A percentile compares a stretch with the other conserved stretches of the same genome.
Evolutionary conservation across 768 basidiomycete genomes (phyloP).

Genomic region (Psilocybe azurescens): DNA sequence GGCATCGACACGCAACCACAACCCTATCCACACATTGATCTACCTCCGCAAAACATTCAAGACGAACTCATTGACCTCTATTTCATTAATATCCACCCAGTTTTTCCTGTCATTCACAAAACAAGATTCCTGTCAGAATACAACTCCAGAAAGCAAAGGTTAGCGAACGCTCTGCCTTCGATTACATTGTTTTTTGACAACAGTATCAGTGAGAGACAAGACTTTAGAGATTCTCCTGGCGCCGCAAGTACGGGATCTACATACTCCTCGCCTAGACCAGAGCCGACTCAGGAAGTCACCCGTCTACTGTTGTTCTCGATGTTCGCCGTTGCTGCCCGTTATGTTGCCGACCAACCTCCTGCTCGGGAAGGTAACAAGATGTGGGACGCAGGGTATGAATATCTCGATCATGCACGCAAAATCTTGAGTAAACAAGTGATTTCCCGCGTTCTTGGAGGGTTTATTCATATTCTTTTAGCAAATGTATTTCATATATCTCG

Average conservation of each 20-base stretch:
- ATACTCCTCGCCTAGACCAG: constrained; percentile 46
- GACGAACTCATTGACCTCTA: constrained; percentile 75
- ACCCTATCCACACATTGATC: constrained; percentile 49
- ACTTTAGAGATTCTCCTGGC: constrained; percentile 31
- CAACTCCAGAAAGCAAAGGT: constrained; percentile 37
- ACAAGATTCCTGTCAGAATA: constrained; percentile 71
- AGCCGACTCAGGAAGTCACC: constrained; percentile 66
- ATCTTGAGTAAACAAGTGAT: constrained; percentile 59
- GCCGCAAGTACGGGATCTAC: constrained; percentile 27
- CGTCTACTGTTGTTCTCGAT: constrained; percentile 79
- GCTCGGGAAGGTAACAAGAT: constrained; percentile 54
- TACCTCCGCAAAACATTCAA: constrained; percentile 70
- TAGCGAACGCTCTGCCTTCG: not conserved
- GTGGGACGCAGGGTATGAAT: constrained; percentile 74
- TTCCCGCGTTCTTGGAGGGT: not conserved
- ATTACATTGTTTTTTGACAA: not conserved
- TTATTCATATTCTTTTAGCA: constrained; percentile 40
- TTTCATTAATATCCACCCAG: constrained; percentile 84
- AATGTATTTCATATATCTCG: constrained; percentile 70
- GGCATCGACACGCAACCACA: constrained; percentile 40
- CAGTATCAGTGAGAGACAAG: constrained; percentile 23
- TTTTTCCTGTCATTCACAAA: constrained; percentile 83
- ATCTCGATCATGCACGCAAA: constrained; percentile 62
- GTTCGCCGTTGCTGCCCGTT: constrained; percentile 83
- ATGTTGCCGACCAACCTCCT: constrained; percentile 52